Evolutionary conservation across 2,329 filamentous ascomycete species (phyloP).

Genomic region (Ascochyta clinopodiicola): DNA sequence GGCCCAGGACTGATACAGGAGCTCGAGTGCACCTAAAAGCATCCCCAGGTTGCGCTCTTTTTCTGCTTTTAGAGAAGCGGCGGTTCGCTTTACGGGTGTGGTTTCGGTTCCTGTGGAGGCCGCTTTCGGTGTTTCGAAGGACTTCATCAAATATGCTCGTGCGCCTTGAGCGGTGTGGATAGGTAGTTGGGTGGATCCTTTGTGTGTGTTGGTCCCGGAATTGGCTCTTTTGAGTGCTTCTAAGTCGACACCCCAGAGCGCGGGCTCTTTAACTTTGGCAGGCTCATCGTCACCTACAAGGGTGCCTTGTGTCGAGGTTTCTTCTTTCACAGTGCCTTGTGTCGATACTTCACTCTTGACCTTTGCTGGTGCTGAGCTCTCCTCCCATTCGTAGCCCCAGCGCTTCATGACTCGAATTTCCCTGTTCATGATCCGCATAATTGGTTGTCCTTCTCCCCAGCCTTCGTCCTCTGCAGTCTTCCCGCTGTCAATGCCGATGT

Average conservation of each 20-base stretch:
- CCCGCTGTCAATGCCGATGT: constrained; percentile 72
- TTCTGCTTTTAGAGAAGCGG: constrained; percentile 61
- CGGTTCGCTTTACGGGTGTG: constrained; percentile 53
- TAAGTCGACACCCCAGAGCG: constrained; percentile 65
- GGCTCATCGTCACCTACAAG: constrained; percentile 2
- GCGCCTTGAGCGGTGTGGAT: constrained; percentile 78
- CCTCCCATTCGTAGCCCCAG: constrained; percentile 66
- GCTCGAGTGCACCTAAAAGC: constrained; percentile 72
- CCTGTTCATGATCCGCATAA: constrained; percentile 73
- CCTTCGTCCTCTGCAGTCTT: constrained; percentile 72
- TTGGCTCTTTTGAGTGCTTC: constrained; percentile 61
- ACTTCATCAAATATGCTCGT: constrained; percentile 61
- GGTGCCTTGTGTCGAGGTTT: constrained; percentile 16
- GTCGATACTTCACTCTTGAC: constrained; percentile 1
- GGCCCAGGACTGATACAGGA: constrained; percentile 78
- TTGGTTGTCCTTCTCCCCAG: constrained; percentile 77
- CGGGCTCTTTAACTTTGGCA: constrained; percentile 48
- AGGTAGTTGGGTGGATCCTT: constrained; percentile 61
- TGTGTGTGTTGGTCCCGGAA: constrained; percentile 24
- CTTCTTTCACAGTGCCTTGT: constrained; percentile 7
- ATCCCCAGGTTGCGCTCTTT: constrained; percentile 73
- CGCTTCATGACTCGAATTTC: constrained; percentile 78
- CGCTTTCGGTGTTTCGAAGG: constrained; percentile 61
- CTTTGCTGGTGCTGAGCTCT: not conserved
- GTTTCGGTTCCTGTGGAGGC: constrained; percentile 19